Evolutionary conservation across 352 stramenopile genomes (phyloP), one percentile per base, ranked within the genome.

Genomic region (Globisporangium nagaii): DNA sequence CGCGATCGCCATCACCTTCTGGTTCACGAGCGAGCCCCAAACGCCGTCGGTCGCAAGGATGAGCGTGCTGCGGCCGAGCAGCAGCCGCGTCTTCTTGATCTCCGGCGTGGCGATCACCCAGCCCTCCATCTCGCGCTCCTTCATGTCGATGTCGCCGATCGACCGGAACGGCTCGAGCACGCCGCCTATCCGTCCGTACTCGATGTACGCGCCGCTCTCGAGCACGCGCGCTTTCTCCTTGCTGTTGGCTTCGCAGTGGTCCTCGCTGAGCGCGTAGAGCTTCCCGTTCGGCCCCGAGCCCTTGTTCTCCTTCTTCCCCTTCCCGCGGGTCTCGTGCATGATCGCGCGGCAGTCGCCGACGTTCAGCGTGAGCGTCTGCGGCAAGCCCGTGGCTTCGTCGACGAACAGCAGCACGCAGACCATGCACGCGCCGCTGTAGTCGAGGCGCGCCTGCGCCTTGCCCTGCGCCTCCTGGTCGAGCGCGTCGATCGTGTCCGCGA

Each of bases 91-190:
- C 50, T 74, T 63, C 15, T 61, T 66, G 46, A 93, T 76, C 61
- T 90, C 79, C 6, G 79, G 79, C 31, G 74, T 86, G 15, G 79
- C 55, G 34, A 93, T 82, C 30, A 90, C 79, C 79, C 78, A 90
- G 45, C 80, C 73, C 35, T 74, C 62, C 82, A 93, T 90, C 35
- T 71, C 71, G 15, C 63, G 61, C 32, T 69, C 67, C 57, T 93
- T 93, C 66, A 90, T 72, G 50, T 91, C 82, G n/a, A 90, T 79
- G 47, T 95, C 87, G 19, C 87, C 86, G 28, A 96, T 86, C 5
- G 76, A 81, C 20, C 87, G 70, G n/a, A 90, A 93, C 2, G 88
- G 83, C 31, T 90, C 86, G 5, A 95, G 46, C 30, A 91, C 68
- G 15, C 86, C 86, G 20, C 82, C 78, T 34, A 96, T 76, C 10